Evolutionary conservation across 2,329 filamentous ascomycete species (phyloP), one percentile per base, ranked within the genome.

Genomic region (Pestalotiopsis fici): DNA sequence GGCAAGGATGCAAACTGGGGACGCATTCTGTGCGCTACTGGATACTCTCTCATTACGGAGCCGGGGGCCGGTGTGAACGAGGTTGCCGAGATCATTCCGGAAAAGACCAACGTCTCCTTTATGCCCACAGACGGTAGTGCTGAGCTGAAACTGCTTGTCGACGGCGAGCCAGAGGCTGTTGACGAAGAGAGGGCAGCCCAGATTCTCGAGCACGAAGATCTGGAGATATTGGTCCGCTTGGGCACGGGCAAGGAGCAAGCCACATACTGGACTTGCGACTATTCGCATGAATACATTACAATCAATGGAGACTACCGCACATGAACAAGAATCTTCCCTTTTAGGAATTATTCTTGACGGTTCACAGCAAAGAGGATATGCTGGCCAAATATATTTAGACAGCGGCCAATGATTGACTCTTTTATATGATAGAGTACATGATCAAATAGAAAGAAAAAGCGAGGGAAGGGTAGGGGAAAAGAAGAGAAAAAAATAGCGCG

Each of bases 1-100:
- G 96, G 96, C 71, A 94, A 94, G 78, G 96, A 99, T 78, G 96
- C 96, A 21, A 99, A 99, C 84, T 99, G 96, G 96, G 96, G 96
- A 39, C 94, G 96, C 65, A 97, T 99, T 70, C 87, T 98, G 31
- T 98, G 96, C 79, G 95, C 96, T 0, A 94, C 95, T 4, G 96
- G 96, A 3, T 98, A 98, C 78, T 85, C 89, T 15, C 81, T 89
- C 59, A 85, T 91, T 69, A 87, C 86, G 2, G 87, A 88, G 71
- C 88, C 87, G 0, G 87, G 86, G 1, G 37, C 84, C 73, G 80
- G 83, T n/a, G 78, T 83, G 50, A 87, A 85, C 67, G 88, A 90
- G 1, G 88, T 91, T 1, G 83, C 85, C 1, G 88, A 89, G 59
- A 87, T 96, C 64, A 81, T 87, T 0, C 91, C 76, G 0, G 87